phyloP scores from a whole-genome alignment of 306 rosid species.

The Prunus mongolica region DNA sequence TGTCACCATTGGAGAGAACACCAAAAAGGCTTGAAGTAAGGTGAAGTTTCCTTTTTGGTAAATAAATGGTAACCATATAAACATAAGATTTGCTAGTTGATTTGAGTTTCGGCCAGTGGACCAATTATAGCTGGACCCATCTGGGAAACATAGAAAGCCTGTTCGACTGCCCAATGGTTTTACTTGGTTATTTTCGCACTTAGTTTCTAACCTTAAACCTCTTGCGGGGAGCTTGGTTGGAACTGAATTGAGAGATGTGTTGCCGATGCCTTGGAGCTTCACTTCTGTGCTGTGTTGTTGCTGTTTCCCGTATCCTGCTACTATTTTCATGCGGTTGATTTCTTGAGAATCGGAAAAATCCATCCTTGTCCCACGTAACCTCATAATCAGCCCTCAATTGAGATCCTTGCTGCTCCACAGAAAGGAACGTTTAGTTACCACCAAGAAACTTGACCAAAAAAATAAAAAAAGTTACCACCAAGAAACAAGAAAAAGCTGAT shows the following conservation, averaged over 20 bases:
- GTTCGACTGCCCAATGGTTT: neutral
- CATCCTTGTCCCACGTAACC: constrained; percentile 80
- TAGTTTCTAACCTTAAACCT: constrained; percentile 70
- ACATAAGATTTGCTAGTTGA: neutral
- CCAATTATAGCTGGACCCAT: neutral
- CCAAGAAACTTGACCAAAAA: neutral
- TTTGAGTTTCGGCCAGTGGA: neutral
- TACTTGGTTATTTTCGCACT: neutral
- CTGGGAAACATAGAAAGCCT: neutral
- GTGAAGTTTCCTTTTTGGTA: neutral
- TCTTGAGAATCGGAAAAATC: constrained; percentile 45
- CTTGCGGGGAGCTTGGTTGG: constrained; percentile 60
- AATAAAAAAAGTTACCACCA: neutral
- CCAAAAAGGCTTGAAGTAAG: no score
- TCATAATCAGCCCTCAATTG: constrained; percentile 76
- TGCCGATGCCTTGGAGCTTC: constrained; percentile 69
- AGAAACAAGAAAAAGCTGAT: neutral
- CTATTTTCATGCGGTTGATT: constrained; percentile 41
- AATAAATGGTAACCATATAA: neutral
- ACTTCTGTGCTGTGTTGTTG: constrained; percentile 46
- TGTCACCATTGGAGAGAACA: constrained; percentile 12
- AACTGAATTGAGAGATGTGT: constrained; percentile 43
- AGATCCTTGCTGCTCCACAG: constrained; percentile 69
- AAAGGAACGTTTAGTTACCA: constrained; percentile 18
- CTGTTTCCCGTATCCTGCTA: constrained; percentile 22